Evolutionary conservation across 108 stramenopile species (phyloP), one percentile per base, ranked within the genome.

Genomic region (Phaeodactylum tricornutum): DNA sequence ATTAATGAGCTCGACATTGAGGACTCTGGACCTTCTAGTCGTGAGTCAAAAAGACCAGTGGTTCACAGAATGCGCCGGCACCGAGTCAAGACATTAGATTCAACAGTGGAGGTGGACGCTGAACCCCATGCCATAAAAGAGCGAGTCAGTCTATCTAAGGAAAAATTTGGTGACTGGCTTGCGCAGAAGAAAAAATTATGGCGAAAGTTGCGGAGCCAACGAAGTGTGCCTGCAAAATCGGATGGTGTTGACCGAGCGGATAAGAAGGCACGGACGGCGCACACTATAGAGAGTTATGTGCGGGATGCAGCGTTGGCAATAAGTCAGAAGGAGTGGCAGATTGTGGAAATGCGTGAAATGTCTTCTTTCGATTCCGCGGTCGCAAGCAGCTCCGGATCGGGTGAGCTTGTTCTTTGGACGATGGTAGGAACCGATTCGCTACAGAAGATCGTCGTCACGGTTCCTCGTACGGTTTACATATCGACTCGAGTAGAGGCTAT

Each of bases 261-360:
- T 15, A 81, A 71, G 42, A 72, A 68, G 45, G 57, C 64, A 29
- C 60, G 41, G 29, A 51, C 43, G 40, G 67, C 71, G 5, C 75
- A 72, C 43, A 73, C 60, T 27, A 71, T 93, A 67, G 76, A 84
- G 46, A 81, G 82, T 7, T 90, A 75, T 57, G 60, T 94, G n/a
- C 72, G 75, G 27, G 82, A 85, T 43, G 86, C 87, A 21, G 79
- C 81, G 12, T 44, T 60, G 35, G 59, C 64, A 26, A 47, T 90
- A 41, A 43, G 55, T 15, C 66, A 74, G 27, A 64, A 77, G 41
- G 82, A 83, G 47, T 90, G 90, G 94, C 93, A 97, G 52, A 69
- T 97, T 20, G 60, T 97, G 33, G 98, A 99, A 66, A 53, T 96
- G 17, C 86, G 94, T 19, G 91, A 93, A 11, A 61, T 81, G 51